These are phyloP conservation scores for Pulchroboletus neoregius DNA, from an alignment of 1,284 basidiomycete species.

Conservation along the genomic window DNA sequence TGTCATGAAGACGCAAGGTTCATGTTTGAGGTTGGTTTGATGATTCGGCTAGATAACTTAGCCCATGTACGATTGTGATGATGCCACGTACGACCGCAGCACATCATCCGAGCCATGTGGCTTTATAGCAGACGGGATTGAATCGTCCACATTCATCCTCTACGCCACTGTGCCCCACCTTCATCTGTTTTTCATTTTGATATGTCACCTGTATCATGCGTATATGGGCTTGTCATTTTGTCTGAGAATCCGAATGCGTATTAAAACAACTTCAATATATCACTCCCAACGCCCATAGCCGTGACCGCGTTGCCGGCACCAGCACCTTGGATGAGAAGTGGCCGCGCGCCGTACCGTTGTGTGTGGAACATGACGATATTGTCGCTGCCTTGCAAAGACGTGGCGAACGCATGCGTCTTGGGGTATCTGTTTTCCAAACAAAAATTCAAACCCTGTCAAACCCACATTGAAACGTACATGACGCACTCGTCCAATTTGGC, in stretches of 20 bases:
- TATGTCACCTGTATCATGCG: not conserved
- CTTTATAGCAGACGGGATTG: constrained; percentile 5
- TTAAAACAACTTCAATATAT: constrained; percentile 61
- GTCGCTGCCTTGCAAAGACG: constrained; percentile 91
- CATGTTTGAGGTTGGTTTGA: constrained; percentile 10
- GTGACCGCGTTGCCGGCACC: constrained; percentile 97
- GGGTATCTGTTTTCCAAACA: constrained; percentile 61
- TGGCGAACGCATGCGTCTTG: constrained; percentile 88
- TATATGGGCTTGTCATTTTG: constrained; percentile 12
- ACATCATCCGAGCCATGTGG: not conserved
- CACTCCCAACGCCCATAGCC: constrained; percentile 94
- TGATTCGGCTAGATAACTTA: constrained; percentile 7
- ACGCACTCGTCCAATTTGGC: constrained; percentile 82
- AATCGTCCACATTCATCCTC: not conserved
- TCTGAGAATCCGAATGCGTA: not conserved
- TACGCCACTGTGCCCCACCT: not conserved
- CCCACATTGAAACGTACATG: constrained; percentile 5
- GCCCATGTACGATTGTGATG: not conserved
- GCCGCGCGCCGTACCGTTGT: constrained; percentile 77
- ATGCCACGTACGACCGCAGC: not conserved
- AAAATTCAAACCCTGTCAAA: not conserved
- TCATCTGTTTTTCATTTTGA: constrained; percentile 6
- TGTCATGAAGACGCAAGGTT: constrained; percentile 1
- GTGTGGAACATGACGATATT: constrained; percentile 99
- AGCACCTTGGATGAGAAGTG: constrained; percentile 91